Percentiles rank a stretch among this genome's conserved stretches.
phyloP scores from a whole-genome alignment of 129 eudicot species.

The Lactuca saligna region DNA sequence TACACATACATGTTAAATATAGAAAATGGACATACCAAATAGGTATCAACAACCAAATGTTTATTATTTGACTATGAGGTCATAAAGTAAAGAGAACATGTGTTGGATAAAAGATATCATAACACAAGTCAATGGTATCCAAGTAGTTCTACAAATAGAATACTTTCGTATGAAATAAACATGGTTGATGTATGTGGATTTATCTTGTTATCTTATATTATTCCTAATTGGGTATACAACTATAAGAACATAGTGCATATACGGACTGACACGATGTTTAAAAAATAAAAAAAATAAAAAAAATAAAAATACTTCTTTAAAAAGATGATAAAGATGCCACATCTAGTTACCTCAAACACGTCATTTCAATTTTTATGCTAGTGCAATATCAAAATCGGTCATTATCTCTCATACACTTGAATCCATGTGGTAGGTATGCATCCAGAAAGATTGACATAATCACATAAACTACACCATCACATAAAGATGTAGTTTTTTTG shows the following conservation, averaged over 20 bases:
- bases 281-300: too few species aligned
- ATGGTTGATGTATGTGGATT: neutral
- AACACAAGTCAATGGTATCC: neutral
- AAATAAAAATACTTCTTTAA: too few species aligned
- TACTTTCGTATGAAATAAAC: too few species aligned
- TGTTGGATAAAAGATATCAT: neutral
- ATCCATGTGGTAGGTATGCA: neutral
- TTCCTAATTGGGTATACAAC: slow-evolving; percentile 4
- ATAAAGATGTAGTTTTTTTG: neutral
- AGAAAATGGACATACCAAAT: too few species aligned
- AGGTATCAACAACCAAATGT: neutral
- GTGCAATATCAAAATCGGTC: slow-evolving; percentile 6
- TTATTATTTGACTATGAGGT: neutral
- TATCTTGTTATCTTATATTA: neutral
- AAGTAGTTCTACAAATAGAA: slow-evolving; percentile 1
- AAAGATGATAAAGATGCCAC: slow-evolving; percentile 15
- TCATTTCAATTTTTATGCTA: slow-evolving; percentile 1
- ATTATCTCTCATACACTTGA: neutral
- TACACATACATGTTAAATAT: too few species aligned
- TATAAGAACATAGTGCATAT: too few species aligned
- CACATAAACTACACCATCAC: neutral
- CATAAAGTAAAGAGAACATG: neutral
- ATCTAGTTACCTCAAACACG: slow-evolving; percentile 1
- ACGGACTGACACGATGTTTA: too few species aligned
- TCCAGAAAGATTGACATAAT: neutral